phyloP scores from a whole-genome alignment of 352 stramenopile species.

The Globisporangium megalacanthum region DNA sequence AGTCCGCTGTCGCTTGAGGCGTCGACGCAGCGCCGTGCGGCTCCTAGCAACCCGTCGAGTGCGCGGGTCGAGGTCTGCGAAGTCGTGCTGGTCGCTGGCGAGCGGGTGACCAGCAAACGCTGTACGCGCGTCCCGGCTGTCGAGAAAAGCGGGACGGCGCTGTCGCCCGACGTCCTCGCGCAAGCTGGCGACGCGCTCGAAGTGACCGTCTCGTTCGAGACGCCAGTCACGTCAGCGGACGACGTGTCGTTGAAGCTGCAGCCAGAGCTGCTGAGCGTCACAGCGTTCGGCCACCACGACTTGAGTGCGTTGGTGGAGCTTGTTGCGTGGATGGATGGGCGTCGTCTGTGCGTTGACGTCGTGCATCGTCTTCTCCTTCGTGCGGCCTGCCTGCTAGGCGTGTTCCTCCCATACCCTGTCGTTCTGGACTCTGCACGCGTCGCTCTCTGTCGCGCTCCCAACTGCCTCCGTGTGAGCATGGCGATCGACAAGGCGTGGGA shows the following conservation, averaged over 20 bases:
- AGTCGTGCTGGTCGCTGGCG: constrained; percentile 6
- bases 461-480: constrained; percentile 31
- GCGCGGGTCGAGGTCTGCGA: constrained; percentile 39
- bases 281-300: constrained; percentile 39
- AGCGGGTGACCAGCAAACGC: not conserved
- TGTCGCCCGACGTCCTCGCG: constrained; percentile 41
- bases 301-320: constrained; percentile 27
- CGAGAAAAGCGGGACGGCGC: constrained; percentile 26
- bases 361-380: too few species aligned
- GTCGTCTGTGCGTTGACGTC: too few species aligned
- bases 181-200: constrained; percentile 27
- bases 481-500: constrained; percentile 56
- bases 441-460: constrained; percentile 25
- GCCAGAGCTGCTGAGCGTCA: constrained; percentile 41
- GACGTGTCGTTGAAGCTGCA: constrained; percentile 49
- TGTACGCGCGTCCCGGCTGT: constrained; percentile 31
- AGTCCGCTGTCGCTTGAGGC: too few species aligned
- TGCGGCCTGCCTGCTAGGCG: constrained; percentile 12
- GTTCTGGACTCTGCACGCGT: constrained; percentile 24
- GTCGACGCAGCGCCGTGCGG: not conserved
- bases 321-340: too few species aligned
- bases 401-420: constrained; percentile 71
- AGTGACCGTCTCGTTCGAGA: constrained; percentile 35
- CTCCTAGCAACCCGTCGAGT: constrained; percentile 24
- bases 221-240: constrained; percentile 17